phyloP scores from a whole-genome alignment of 306 rosid genomes.

The Prinsepia uniflora region DNA sequence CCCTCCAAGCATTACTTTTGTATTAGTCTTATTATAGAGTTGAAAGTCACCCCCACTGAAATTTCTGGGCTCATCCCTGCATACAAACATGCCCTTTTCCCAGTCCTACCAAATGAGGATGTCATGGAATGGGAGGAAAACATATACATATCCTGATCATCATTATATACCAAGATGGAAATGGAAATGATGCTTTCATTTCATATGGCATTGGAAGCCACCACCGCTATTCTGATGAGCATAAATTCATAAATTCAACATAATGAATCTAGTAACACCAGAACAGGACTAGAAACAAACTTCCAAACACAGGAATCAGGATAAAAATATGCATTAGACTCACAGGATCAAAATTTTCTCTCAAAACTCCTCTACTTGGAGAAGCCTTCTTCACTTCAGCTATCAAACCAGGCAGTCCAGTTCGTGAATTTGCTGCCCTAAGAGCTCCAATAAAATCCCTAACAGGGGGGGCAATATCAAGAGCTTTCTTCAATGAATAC shows the following conservation, averaged over 20 bases:
- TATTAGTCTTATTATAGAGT: neutral
- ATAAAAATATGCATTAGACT: slow-evolving; percentile 15
- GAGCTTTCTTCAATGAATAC: slow-evolving; percentile 45
- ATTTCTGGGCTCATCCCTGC: neutral
- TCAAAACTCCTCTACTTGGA: slow-evolving; percentile 89
- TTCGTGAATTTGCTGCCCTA: slow-evolving; percentile 62
- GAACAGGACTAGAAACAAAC: neutral
- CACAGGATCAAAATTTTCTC: slow-evolving; percentile 94
- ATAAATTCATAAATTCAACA: neutral
- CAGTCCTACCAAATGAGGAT: neutral
- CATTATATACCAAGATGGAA: neutral
- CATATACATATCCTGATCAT: neutral
- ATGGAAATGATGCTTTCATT: neutral
- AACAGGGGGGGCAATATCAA: slow-evolving; percentile 61
- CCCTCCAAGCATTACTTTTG: neutral
- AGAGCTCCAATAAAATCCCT: slow-evolving; percentile 87
- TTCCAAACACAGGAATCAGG: neutral
- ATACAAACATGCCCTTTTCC: neutral
- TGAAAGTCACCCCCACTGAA: neutral
- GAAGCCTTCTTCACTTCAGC: slow-evolving; percentile 99
- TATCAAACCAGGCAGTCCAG: slow-evolving; percentile 85
- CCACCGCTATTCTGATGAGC: neutral
- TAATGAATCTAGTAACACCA: neutral
- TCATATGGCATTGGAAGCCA: neutral
- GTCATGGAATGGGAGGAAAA: slow-evolving; percentile 9